Conservation (phyloP, 371 early-diverging fungal species). For the Massospora cicadina region DNA sequence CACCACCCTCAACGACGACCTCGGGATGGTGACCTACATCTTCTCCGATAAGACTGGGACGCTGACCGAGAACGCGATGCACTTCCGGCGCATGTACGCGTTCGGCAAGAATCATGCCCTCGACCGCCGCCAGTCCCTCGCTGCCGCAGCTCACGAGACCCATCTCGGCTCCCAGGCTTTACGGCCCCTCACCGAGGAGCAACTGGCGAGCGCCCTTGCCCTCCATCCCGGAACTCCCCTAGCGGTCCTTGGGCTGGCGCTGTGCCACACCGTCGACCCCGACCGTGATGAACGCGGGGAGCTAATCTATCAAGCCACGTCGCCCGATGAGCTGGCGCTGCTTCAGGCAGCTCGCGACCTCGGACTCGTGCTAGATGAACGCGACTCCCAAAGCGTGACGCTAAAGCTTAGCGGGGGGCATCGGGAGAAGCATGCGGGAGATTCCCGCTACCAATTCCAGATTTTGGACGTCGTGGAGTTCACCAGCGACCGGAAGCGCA, state of each 20-base stretch:
- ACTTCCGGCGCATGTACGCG: constrained; percentile 33
- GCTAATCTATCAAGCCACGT: constrained; percentile 44
- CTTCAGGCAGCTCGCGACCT: constrained; percentile 50
- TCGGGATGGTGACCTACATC: constrained; percentile 88
- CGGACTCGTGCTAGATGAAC: constrained; percentile 39
- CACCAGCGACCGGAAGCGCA: constrained; percentile 27
- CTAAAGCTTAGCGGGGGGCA: constrained; percentile 12
- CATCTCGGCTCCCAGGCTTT: background rate
- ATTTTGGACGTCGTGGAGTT: constrained; percentile 27
- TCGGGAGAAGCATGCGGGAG: background rate
- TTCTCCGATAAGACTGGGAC: constrained; percentile 93
- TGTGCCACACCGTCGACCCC: constrained; percentile 51
- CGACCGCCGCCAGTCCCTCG: background rate
- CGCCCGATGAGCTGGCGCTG: constrained; percentile 70
- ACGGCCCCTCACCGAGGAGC: background rate
- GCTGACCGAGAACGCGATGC: constrained; percentile 65
- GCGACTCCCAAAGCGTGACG: constrained; percentile 21
- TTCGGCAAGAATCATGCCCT: background rate
- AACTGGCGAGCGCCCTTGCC: background rate
- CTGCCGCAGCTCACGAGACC: background rate
- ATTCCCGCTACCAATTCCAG: constrained; percentile 11
- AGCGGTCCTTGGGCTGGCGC: constrained; percentile 13
- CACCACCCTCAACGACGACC: constrained; percentile 73
- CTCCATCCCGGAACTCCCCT: constrained; percentile 19
- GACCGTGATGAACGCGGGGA: constrained; percentile 12